Conservation (phyloP, 805 yeast species). For the Cyberlindnera amylophila region DNA sequence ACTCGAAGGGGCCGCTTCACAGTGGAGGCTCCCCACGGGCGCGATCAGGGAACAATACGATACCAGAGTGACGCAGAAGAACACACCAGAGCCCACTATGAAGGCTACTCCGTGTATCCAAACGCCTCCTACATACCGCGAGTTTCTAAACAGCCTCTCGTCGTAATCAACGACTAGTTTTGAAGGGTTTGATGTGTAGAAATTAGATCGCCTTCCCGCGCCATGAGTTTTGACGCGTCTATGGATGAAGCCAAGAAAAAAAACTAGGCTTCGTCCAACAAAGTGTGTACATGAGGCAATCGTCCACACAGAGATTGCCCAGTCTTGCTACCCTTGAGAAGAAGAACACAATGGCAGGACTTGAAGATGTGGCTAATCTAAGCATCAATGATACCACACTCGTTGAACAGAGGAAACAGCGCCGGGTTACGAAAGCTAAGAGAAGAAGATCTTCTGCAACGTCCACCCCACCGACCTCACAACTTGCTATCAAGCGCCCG, state of each 20-base stretch:
- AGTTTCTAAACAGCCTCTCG: background rate
- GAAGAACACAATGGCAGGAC: background rate
- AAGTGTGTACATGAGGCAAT: too few relatives aligned
- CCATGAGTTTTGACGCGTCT: too few relatives aligned
- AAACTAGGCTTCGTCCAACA: background rate
- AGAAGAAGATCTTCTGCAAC: conserved; percentile 28
- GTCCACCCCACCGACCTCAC: conserved; percentile 7
- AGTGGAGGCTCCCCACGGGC: background rate
- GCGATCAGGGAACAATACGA: background rate
- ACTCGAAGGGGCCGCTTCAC: background rate
- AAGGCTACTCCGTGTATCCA: too few relatives aligned
- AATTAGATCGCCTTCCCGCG: too few relatives aligned
- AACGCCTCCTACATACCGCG: background rate
- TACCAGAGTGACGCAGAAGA: background rate
- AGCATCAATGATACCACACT: conserved; percentile 5
- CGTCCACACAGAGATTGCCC: too few relatives aligned
- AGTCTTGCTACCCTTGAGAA: background rate
- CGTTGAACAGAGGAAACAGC: conserved; percentile 2
- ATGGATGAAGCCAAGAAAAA: background rate
- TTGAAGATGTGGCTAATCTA: conserved; percentile 9
- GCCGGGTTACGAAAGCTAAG: conserved; percentile 9
- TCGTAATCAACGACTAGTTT: too few relatives aligned
- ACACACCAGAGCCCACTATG: background rate
- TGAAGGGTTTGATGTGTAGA: too few relatives aligned
- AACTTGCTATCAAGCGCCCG: conserved; percentile 3